Evolutionary conservation across 768 basidiomycete species (phyloP).

Genomic region (Auricularia heimuer): DNA sequence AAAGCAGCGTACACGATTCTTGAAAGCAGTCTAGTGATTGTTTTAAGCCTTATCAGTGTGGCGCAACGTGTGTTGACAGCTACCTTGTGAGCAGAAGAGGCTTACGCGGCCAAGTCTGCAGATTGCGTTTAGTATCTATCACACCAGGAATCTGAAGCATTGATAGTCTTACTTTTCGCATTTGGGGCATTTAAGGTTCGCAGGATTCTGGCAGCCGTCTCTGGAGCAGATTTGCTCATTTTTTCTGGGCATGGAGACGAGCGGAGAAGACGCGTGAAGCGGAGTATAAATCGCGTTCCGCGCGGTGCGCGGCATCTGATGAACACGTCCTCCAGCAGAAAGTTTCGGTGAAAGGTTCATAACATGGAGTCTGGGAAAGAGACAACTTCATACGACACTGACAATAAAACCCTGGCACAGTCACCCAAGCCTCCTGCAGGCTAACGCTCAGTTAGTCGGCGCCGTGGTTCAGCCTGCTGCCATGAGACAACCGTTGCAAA

Average conservation of each 20-base stretch:
- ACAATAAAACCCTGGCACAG: no score
- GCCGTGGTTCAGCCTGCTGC: no score
- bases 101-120: neutral
- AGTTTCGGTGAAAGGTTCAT: no score
- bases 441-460: no score
- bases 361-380: no score
- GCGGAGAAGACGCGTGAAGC: neutral
- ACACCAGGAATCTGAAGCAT: neutral
- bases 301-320: no score
- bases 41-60: neutral
- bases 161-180: neutral
- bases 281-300: neutral
- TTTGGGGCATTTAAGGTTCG: neutral
- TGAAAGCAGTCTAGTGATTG: neutral
- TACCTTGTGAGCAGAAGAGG: slow-evolving; percentile 1
- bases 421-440: no score
- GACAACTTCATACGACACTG: no score
- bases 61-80: neutral
- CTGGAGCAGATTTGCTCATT: neutral
- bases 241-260: neutral
- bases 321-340: no score
- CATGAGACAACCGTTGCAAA: no score
- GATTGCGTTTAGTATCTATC: neutral
- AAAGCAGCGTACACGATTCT: neutral
- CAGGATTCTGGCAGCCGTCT: neutral